Evolutionary conservation across 257 asterid species (phyloP).

Genomic region (Solanum pinnatisectum): DNA sequence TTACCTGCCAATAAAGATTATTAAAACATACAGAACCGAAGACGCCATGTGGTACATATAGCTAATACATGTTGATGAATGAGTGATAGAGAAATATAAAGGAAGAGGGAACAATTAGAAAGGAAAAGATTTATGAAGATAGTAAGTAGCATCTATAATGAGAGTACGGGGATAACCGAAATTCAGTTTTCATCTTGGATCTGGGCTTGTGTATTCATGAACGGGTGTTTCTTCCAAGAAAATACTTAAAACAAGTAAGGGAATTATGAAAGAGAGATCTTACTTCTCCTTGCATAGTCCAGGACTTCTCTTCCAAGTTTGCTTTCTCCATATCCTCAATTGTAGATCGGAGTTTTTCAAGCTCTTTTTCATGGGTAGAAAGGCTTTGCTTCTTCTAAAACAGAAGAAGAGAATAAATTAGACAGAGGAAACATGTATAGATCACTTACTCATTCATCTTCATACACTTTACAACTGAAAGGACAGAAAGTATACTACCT

Average conservation of each 20-base stretch:
- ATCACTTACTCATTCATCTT: background rate
- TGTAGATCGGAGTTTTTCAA: slow-evolving; percentile 46
- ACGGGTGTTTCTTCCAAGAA: background rate
- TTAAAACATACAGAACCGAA: background rate
- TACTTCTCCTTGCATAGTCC: slow-evolving; percentile 99
- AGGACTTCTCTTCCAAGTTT: slow-evolving; percentile 74
- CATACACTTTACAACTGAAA: background rate
- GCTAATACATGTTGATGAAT: background rate
- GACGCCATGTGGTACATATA: slow-evolving; percentile 1
- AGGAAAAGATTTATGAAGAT: background rate
- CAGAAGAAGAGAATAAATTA: background rate
- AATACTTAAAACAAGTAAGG: background rate
- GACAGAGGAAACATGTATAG: background rate
- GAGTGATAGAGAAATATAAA: background rate
- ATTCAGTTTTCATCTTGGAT: background rate
- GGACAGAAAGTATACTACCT: slow-evolving; percentile 17
- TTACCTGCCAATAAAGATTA: slow-evolving; percentile 45
- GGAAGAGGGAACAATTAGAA: background rate
- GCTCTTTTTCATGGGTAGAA: slow-evolving; percentile 82
- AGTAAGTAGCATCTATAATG: background rate
- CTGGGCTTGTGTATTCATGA: background rate
- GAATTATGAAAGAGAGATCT: slow-evolving; percentile 1
- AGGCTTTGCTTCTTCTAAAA: slow-evolving; percentile 43
- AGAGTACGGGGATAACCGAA: background rate
- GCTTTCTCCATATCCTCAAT: slow-evolving; percentile 78